Conservation (phyloP, 2,329 filamentous ascomycete genomes). For the Fusarium continuum region DNA sequence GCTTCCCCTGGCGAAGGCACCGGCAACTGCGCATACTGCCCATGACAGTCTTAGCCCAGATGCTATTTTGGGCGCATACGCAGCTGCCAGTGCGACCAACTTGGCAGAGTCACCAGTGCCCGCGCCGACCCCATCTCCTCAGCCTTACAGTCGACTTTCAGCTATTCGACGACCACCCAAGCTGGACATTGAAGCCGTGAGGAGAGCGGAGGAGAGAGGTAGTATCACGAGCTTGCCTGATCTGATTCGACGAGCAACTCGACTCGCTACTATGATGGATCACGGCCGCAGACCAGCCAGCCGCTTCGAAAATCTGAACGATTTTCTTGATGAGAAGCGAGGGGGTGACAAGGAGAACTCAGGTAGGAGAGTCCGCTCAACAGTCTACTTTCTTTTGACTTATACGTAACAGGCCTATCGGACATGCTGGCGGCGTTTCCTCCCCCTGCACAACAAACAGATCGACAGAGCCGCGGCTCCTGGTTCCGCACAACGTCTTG, state of each 20-base stretch:
- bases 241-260: constrained; percentile 87
- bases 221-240: constrained; percentile 93
- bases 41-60: constrained; percentile 51
- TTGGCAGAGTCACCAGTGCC: constrained; percentile 46
- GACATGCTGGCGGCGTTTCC: constrained; percentile 74
- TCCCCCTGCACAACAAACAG: constrained; percentile 62
- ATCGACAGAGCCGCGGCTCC: constrained; percentile 57
- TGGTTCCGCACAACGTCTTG: constrained; percentile 58
- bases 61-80: constrained; percentile 60
- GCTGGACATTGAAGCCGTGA: constrained; percentile 83
- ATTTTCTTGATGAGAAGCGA: constrained; percentile 58
- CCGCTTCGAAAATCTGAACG: constrained; percentile 62
- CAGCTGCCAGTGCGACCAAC: constrained; percentile 58
- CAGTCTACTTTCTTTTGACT: constrained; percentile 51
- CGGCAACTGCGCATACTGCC: constrained; percentile 22
- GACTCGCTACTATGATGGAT: constrained; percentile 87
- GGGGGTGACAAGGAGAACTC: constrained; percentile 53
- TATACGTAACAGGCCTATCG: constrained; percentile 63
- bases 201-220: constrained; percentile 82
- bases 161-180: constrained; percentile 73
- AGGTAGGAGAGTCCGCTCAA: constrained; percentile 45
- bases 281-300: constrained; percentile 74
- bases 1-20: constrained; percentile 44
- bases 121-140: constrained; percentile 44
- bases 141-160: constrained; percentile 57